These are phyloP conservation scores for Pochonia chlamydosporia DNA, from an alignment of 2,329 filamentous ascomycete genomes.

Conservation along the genomic window DNA sequence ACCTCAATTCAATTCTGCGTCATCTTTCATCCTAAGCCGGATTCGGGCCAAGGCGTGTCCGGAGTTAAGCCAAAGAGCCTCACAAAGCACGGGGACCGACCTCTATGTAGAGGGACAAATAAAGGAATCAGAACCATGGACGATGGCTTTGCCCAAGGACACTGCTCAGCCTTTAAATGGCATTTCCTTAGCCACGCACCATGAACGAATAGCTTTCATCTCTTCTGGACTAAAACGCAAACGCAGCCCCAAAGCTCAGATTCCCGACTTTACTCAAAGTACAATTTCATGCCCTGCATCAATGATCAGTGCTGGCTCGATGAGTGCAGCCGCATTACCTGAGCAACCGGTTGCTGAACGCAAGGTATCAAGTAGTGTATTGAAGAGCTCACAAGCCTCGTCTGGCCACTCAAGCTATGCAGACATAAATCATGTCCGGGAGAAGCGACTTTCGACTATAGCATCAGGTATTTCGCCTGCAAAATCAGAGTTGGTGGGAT, in stretches of 20 bases:
- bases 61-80: background rate
- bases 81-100: background rate
- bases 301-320: background rate
- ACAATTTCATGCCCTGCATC: slow-evolving; percentile 23
- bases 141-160: background rate
- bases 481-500: slow-evolving; percentile 33
- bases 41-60: background rate
- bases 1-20: slow-evolving; percentile 6
- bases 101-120: background rate
- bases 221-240: slow-evolving; percentile 22
- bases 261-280: slow-evolving; percentile 25
- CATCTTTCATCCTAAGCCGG: slow-evolving; percentile 5
- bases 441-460: slow-evolving; percentile 25
- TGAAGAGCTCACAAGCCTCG: slow-evolving; percentile 6
- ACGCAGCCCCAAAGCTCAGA: slow-evolving; percentile 12
- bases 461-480: slow-evolving; percentile 26
- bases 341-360: background rate
- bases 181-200: background rate
- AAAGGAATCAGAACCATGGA: background rate
- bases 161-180: no score
- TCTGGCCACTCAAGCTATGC: slow-evolving; percentile 6
- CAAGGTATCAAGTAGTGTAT: background rate
- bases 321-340: background rate
- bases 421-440: slow-evolving; percentile 23
- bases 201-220: background rate